These are phyloP conservation scores for Hymenoscyphus linearis DNA, from an alignment of 2,329 filamentous ascomycete genomes.

Conservation along the genomic window DNA sequence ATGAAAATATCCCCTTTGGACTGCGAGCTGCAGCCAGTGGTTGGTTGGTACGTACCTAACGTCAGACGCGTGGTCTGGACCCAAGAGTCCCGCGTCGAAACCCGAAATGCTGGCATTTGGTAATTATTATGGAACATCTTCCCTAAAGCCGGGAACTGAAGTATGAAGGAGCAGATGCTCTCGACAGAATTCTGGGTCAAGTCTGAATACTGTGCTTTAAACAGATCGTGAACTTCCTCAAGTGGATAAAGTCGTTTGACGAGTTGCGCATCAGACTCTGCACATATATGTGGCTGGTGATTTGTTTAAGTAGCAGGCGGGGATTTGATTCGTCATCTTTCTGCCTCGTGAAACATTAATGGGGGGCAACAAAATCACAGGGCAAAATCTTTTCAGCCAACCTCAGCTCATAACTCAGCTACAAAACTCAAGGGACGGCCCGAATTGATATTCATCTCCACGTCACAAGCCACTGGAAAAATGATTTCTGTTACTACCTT, in stretches of 20 bases:
- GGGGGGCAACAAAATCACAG: constrained; percentile 5
- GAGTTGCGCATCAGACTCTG: background rate
- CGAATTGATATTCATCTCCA: background rate
- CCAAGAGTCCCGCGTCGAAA: background rate
- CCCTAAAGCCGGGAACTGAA: background rate
- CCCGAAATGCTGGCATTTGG: background rate
- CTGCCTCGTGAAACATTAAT: constrained; percentile 3
- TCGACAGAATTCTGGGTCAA: background rate
- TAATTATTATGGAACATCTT: background rate
- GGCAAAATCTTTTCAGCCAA: background rate
- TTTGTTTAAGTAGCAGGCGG: background rate
- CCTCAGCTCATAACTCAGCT: constrained; percentile 1
- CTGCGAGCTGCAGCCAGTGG: background rate
- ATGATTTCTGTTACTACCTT: background rate
- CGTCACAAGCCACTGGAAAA: constrained; percentile 5
- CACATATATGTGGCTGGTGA: background rate
- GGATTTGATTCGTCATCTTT: background rate
- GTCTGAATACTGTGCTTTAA: background rate
- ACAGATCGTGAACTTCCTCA: background rate
- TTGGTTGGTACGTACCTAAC: too few species aligned
- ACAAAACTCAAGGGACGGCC: background rate
- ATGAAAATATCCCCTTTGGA: background rate
- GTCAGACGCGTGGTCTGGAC: background rate
- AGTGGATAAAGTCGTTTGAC: background rate
- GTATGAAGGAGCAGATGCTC: background rate